A percentile compares a stretch with the other conserved stretches of the same genome.
These are phyloP conservation scores for Ustilago shanxiensis DNA, from an alignment of 1,284 basidiomycete species.

Conservation along the genomic window DNA sequence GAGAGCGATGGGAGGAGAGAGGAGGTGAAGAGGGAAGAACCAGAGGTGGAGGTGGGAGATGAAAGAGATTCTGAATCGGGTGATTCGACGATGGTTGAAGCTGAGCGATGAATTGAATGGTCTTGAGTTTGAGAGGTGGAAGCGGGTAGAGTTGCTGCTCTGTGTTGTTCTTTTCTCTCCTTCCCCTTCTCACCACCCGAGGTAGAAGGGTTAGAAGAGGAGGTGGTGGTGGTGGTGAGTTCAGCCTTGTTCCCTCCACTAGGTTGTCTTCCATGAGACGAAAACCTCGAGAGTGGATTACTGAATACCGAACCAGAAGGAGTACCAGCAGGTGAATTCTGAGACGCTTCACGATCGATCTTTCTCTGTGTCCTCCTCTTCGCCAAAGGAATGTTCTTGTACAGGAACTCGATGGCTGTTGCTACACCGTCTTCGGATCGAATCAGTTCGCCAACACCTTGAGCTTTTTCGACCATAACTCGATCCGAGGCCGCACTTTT, in stretches of 20 bases:
- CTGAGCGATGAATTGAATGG: not conserved
- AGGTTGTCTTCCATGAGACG: constrained; percentile 15
- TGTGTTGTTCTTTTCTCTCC: constrained; percentile 3
- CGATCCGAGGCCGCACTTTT: constrained; percentile 51
- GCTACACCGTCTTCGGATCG: constrained; percentile 60
- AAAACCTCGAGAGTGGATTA: constrained; percentile 20
- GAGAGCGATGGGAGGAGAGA: constrained; percentile 23
- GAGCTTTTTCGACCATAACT: constrained; percentile 63
- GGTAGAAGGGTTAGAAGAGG: no score
- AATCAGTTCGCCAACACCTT: constrained; percentile 58
- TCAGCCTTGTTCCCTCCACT: constrained; percentile 11
- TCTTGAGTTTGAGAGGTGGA: constrained; percentile 3
- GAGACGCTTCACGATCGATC: constrained; percentile 30
- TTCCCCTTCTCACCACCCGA: not conserved
- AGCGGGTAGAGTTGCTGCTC: constrained; percentile 20
- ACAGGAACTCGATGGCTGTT: constrained; percentile 58
- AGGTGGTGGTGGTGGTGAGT: not conserved
- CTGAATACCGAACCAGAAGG: not conserved
- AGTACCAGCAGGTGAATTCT: constrained; percentile 7
- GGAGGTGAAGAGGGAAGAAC: not conserved
- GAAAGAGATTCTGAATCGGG: not conserved
- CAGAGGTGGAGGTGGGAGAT: not conserved
- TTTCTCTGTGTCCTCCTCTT: constrained; percentile 33
- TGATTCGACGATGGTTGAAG: constrained; percentile 19
- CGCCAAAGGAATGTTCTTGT: constrained; percentile 51